Evolutionary conservation across 352 stramenopile species (phyloP).

Genomic region (Phytophthora pluvialis): DNA sequence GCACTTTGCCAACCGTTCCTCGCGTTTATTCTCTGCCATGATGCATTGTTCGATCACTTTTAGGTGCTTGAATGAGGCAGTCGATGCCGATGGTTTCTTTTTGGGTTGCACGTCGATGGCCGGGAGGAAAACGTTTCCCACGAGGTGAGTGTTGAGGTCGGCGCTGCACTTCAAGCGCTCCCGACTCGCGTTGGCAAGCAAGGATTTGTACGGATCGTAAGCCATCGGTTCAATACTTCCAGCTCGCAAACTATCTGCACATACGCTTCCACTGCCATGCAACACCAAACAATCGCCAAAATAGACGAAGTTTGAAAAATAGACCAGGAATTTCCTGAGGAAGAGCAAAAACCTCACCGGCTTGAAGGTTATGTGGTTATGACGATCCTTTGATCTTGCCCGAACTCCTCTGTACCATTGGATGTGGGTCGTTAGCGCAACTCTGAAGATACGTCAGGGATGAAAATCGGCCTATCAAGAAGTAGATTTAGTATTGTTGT

Average conservation of each 20-base stretch:
- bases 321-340: slow-evolving; percentile 10
- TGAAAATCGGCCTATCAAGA: slow-evolving; percentile 10
- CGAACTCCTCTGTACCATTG: too few species aligned
- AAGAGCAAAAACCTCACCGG: slow-evolving; percentile 2
- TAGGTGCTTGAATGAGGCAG: slow-evolving; percentile 57
- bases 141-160: slow-evolving; percentile 50
- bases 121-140: slow-evolving; percentile 72
- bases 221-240: slow-evolving; percentile 20
- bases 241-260: background rate
- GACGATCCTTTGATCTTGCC: background rate
- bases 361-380: background rate
- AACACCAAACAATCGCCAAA: slow-evolving; percentile 12
- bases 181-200: slow-evolving; percentile 53
- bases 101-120: slow-evolving; percentile 46
- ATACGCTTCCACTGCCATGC: slow-evolving; percentile 1
- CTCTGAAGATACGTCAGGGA: background rate
- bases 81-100: slow-evolving; percentile 10
- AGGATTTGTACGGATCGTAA: slow-evolving; percentile 55
- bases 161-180: slow-evolving; percentile 51
- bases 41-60: slow-evolving; percentile 83
- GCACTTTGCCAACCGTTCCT: slow-evolving; percentile 63
- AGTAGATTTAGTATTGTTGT: slow-evolving; percentile 13
- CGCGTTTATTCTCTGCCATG: slow-evolving; percentile 68
- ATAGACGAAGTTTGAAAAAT: slow-evolving; percentile 28
- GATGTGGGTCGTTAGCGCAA: too few species aligned